phyloP scores from a whole-genome alignment of 2,329 filamentous ascomycete species.

The Hirsutella rhossiliensis region DNA sequence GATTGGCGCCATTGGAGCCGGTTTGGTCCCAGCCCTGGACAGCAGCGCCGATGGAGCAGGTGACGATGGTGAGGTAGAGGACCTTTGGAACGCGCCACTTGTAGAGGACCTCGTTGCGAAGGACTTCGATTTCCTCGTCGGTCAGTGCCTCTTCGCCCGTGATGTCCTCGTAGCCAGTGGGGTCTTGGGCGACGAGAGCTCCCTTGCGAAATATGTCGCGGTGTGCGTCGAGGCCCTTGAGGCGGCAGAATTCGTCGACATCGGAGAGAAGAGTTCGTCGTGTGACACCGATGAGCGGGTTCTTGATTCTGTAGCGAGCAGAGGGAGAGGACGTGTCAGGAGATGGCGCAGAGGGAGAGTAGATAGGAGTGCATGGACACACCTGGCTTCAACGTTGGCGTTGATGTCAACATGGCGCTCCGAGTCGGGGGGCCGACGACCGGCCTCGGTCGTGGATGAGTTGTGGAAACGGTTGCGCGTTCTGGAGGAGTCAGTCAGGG shows the following conservation, averaged over 20 bases:
- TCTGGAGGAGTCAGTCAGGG: slow-evolving; percentile 6
- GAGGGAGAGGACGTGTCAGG: slow-evolving; percentile 6
- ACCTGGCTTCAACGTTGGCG: slow-evolving; percentile 34
- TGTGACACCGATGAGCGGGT: slow-evolving; percentile 40
- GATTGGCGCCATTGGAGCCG: slow-evolving; percentile 49
- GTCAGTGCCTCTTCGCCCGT: slow-evolving; percentile 42
- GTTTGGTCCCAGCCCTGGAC: slow-evolving; percentile 61
- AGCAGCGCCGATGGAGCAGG: slow-evolving; percentile 59
- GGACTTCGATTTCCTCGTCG: slow-evolving; percentile 44
- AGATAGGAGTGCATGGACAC: slow-evolving; percentile 8
- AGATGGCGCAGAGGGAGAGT: not conserved
- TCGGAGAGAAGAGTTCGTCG: slow-evolving; percentile 36
- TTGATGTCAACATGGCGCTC: slow-evolving; percentile 29
- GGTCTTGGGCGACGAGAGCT: slow-evolving; percentile 63
- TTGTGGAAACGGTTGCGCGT: slow-evolving; percentile 14
- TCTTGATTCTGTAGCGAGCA: slow-evolving; percentile 23
- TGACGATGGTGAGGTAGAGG: slow-evolving; percentile 54
- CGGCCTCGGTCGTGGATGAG: slow-evolving; percentile 23
- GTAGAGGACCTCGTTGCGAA: slow-evolving; percentile 52
- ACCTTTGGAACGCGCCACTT: slow-evolving; percentile 53
- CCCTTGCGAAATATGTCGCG: slow-evolving; percentile 51
- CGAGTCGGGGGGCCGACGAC: slow-evolving; percentile 16
- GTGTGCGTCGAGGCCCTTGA: slow-evolving; percentile 46
- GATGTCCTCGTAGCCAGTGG: slow-evolving; percentile 48
- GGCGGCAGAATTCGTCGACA: slow-evolving; percentile 49